Conservation (phyloP, 441 rosid genomes). For the Metrosideros polymorpha region DNA sequence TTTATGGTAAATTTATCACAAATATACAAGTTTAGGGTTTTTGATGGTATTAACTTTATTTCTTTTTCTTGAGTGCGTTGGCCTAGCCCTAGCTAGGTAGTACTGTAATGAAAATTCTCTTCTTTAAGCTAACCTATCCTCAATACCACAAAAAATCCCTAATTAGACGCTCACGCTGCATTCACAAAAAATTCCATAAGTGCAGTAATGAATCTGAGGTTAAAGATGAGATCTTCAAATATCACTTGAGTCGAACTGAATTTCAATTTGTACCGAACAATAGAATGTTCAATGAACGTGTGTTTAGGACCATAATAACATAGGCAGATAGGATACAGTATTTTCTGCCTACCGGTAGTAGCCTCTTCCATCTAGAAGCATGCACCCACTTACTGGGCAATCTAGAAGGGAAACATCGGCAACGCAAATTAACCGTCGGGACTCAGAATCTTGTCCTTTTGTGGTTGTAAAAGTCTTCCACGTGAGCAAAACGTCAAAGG, state of each 20-base stretch:
- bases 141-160: background rate
- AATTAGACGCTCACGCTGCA: fast-evolving
- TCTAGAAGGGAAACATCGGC: background rate
- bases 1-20: no score
- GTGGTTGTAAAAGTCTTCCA: background rate
- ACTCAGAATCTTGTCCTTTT: background rate
- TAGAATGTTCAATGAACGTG: background rate
- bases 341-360: background rate
- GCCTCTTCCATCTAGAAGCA: background rate
- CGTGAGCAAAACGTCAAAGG: background rate
- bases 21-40: no score
- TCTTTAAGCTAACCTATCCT: background rate
- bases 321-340: background rate
- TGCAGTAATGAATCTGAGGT: background rate
- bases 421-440: background rate
- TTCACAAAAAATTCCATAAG: no score
- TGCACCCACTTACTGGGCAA: background rate
- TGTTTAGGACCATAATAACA: background rate
- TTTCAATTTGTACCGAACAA: background rate
- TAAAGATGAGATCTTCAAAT: background rate
- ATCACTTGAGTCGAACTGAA: background rate
- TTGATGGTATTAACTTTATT: no score
- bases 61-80: background rate
- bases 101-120: background rate
- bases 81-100: background rate